Percentiles rank a stretch among this genome's conserved stretches.
Conservation (phyloP, 306 rosid species). For the Quercus dentata region DNA sequence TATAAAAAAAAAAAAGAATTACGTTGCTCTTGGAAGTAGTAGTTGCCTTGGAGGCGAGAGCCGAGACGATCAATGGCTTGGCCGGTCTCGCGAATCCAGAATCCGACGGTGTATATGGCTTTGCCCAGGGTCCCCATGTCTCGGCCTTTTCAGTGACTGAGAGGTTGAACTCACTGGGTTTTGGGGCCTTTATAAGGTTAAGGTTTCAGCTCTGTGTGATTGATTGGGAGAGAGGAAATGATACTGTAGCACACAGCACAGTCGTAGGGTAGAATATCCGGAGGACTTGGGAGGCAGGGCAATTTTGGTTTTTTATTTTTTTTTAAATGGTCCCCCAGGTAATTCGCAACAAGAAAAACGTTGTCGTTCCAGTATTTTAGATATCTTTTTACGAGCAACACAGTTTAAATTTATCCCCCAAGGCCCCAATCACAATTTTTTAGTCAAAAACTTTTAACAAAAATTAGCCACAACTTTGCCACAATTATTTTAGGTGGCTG, state of each 20-base stretch:
- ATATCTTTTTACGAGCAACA: no score
- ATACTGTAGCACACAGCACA: not conserved
- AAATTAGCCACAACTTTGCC: no score
- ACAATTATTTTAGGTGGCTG: no score
- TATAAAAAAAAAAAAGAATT: not conserved
- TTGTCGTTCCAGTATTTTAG: no score
- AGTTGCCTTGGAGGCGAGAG: conserved; percentile 69
- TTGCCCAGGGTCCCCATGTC: conserved; percentile 77
- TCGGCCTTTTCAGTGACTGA: not conserved
- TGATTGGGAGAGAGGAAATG: not conserved
- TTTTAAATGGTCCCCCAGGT: no score
- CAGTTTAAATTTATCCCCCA: no score
- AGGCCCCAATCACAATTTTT: no score
- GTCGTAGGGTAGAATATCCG: conserved; percentile 23
- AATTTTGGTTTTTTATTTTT: conserved; percentile 1
- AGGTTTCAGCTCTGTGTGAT: not conserved
- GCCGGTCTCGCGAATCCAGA: conserved; percentile 84
- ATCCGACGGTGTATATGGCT: conserved; percentile 73
- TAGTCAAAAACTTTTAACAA: no score
- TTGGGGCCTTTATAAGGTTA: conserved; percentile 14
- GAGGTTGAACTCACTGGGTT: not conserved
- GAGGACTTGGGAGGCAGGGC: conserved; percentile 18
- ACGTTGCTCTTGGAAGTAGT: conserved; percentile 79
- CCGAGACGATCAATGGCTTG: conserved; percentile 89
- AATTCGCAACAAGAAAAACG: no score